These are phyloP conservation scores for Yarrowia divulgata DNA, from an alignment of 805 yeast genomes.

Conservation along the genomic window DNA sequence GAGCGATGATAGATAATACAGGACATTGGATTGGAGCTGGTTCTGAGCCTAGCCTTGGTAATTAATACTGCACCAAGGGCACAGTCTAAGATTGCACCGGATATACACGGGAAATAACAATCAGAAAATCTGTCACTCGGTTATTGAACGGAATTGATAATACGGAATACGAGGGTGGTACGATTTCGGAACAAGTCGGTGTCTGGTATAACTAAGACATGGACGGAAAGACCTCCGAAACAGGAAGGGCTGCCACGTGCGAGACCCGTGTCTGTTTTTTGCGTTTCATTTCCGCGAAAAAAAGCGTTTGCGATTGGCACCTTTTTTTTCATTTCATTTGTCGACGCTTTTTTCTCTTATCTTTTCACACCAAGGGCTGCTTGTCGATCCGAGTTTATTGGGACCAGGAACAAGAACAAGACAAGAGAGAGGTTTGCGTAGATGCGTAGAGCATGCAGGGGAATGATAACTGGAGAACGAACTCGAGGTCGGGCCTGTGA, in stretches of 20 bases:
- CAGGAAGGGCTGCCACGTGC: not conserved
- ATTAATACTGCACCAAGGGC: no score
- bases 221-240: not conserved
- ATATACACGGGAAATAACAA: no score
- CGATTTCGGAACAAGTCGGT: no score
- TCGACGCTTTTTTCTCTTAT: not conserved
- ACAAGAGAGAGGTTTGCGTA: no score
- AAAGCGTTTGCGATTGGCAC: no score
- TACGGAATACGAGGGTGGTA: no score
- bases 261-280: not conserved
- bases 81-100: no score
- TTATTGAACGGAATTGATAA: no score
- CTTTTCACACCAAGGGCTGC: conserved; percentile 1
- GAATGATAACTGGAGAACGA: not conserved
- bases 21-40: no score
- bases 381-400: conserved; percentile 23
- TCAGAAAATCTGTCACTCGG: no score
- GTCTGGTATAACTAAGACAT: no score
- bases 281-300: conserved; percentile 15
- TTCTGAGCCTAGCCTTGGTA: no score
- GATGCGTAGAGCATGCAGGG: conserved; percentile 19
- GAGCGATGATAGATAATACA: not conserved
- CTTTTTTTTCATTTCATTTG: conserved; percentile 2
- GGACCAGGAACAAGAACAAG: conserved; percentile 9
- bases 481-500: not conserved